phyloP scores from a whole-genome alignment of 2,329 filamentous ascomycete species.

The Acephala macrosclerotiorum region DNA sequence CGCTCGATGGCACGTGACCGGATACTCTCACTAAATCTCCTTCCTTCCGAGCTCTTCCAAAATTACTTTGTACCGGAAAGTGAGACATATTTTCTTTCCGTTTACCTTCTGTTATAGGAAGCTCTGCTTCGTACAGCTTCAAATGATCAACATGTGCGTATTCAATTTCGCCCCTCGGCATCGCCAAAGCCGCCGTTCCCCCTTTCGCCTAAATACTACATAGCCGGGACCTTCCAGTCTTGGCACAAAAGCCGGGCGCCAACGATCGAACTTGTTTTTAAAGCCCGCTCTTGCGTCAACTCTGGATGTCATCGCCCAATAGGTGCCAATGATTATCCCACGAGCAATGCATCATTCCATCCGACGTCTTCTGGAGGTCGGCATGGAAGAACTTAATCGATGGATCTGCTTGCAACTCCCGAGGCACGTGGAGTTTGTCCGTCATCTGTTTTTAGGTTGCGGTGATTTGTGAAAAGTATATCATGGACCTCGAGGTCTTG shows the following conservation, averaged over 20 bases:
- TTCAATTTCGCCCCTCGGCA: background rate
- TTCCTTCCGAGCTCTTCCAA: too few species aligned
- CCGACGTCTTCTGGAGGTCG: background rate
- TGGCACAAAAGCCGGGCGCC: slow-evolving; percentile 1
- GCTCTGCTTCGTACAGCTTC: background rate
- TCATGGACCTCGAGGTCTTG: slow-evolving; percentile 11
- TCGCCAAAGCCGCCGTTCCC: background rate
- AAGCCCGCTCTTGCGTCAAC: background rate
- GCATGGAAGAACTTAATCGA: background rate
- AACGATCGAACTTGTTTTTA: slow-evolving; percentile 12
- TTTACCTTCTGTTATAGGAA: too few species aligned
- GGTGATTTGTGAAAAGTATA: slow-evolving; percentile 14
- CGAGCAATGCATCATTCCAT: slow-evolving; percentile 10
- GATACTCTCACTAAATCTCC: too few species aligned
- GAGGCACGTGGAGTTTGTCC: slow-evolving; percentile 6
- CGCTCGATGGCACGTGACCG: too few species aligned
- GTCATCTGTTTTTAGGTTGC: background rate
- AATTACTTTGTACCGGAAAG: too few species aligned
- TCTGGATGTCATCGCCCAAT: slow-evolving; percentile 12
- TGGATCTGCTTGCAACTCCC: background rate
- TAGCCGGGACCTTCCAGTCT: slow-evolving; percentile 28
- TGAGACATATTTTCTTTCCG: too few species aligned
- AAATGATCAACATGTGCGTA: background rate
- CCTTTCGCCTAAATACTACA: slow-evolving; percentile 6
- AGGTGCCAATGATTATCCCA: slow-evolving; percentile 22